Conservation (phyloP, 2,329 filamentous ascomycete species). For the Colletotrichum cuscutae region DNA sequence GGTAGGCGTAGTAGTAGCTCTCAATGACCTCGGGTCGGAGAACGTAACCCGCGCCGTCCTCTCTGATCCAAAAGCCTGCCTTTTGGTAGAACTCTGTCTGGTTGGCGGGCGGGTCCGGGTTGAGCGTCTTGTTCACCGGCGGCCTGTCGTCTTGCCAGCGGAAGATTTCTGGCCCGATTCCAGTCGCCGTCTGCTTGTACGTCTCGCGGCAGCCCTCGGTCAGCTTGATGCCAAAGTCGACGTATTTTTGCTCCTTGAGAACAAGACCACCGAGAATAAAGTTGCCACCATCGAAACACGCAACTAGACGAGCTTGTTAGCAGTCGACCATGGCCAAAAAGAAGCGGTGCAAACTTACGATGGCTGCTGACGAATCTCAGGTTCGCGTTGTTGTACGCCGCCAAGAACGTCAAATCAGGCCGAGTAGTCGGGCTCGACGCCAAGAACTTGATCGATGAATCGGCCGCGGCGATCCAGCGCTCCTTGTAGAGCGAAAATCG, state of each 20-base stretch:
- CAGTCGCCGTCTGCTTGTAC: slow-evolving; percentile 74
- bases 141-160: slow-evolving; percentile 63
- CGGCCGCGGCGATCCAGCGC: slow-evolving; percentile 78
- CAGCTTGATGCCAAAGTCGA: slow-evolving; percentile 78
- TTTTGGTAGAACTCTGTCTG: slow-evolving; percentile 70
- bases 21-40: slow-evolving; percentile 86
- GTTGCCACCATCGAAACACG: slow-evolving; percentile 86
- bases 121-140: slow-evolving; percentile 49
- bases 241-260: slow-evolving; percentile 72
- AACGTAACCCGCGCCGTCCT: slow-evolving; percentile 65
- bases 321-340: slow-evolving; percentile 32
- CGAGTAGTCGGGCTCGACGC: slow-evolving; percentile 70
- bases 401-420: slow-evolving; percentile 76
- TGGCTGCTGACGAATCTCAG: slow-evolving; percentile 60
- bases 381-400: slow-evolving; percentile 61
- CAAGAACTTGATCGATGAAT: slow-evolving; percentile 81
- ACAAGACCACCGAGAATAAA: slow-evolving; percentile 84
- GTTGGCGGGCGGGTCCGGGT: slow-evolving; percentile 52
- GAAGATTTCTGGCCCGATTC: slow-evolving; percentile 82
- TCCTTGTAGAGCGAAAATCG: slow-evolving; percentile 75
- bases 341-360: slow-evolving; percentile 49
- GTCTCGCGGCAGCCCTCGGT: slow-evolving; percentile 79
- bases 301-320: slow-evolving; percentile 63
- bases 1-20: slow-evolving; percentile 87
- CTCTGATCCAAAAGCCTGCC: slow-evolving; percentile 76